Evolutionary conservation across 1,139 yeast genomes (phyloP).

Genomic region (Spencermartinsiella ligniputridi): DNA sequence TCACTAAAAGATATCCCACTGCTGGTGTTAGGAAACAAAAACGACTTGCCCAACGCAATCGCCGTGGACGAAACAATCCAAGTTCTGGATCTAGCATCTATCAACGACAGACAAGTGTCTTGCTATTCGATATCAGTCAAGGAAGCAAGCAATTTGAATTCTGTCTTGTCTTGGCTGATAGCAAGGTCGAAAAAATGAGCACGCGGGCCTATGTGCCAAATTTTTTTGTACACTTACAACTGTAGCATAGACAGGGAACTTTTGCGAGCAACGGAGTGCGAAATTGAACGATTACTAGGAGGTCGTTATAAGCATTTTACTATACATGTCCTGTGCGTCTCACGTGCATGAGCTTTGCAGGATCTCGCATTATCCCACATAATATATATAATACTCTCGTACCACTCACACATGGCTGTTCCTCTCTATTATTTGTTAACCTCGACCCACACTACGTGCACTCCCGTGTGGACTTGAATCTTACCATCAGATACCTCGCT

Average conservation of each 20-base stretch:
- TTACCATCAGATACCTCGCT: slow-evolving; percentile 13
- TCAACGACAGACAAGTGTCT: slow-evolving; percentile 34
- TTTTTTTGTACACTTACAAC: too few relatives aligned
- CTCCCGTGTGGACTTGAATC: slow-evolving; percentile 15
- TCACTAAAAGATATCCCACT: slow-evolving; percentile 36
- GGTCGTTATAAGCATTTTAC: too few relatives aligned
- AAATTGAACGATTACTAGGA: too few relatives aligned
- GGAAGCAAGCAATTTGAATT: slow-evolving; percentile 34
- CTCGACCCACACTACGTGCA: slow-evolving; percentile 16
- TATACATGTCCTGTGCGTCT: too few relatives aligned
- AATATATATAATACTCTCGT: too few relatives aligned
- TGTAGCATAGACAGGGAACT: too few relatives aligned
- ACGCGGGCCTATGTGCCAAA: too few relatives aligned
- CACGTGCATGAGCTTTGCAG: too few relatives aligned
- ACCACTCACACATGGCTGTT: background rate
- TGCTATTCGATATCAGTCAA: slow-evolving; percentile 40
- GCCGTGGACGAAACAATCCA: slow-evolving; percentile 35
- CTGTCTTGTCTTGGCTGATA: slow-evolving; percentile 37
- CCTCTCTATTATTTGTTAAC: background rate
- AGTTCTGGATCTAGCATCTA: slow-evolving; percentile 30
- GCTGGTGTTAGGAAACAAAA: slow-evolving; percentile 37
- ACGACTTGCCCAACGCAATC: slow-evolving; percentile 33
- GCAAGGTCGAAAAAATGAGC: slow-evolving; percentile 20
- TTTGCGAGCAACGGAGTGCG: too few relatives aligned
- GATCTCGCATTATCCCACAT: too few relatives aligned